phyloP scores from a whole-genome alignment of 306 rosid species.

The Phaseolus lunatus region DNA sequence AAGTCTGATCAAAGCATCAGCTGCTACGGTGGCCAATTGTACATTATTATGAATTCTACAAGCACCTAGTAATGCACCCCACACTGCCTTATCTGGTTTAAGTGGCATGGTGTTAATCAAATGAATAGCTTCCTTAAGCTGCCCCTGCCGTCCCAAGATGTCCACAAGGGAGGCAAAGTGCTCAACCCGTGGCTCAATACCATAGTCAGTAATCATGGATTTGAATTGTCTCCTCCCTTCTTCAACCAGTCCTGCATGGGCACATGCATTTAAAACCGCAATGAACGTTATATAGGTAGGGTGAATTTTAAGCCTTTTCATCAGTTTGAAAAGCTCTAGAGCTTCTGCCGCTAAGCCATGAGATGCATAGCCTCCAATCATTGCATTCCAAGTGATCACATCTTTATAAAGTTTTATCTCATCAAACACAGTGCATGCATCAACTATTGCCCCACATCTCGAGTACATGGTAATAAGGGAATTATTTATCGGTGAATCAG shows the following conservation, averaged over 20 bases:
- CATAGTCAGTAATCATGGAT: constrained; percentile 54
- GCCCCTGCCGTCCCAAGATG: constrained; percentile 60
- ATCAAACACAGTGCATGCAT: constrained; percentile 54
- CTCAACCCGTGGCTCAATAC: constrained; percentile 55
- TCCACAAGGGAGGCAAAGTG: constrained; percentile 64
- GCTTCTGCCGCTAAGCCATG: constrained; percentile 59
- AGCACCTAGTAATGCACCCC: constrained; percentile 62
- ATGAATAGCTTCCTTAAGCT: constrained; percentile 56
- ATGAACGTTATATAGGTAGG: constrained; percentile 63
- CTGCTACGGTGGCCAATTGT: constrained; percentile 53
- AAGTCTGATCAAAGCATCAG: constrained; percentile 56
- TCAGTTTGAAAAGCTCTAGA: constrained; percentile 53
- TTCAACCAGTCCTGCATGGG: constrained; percentile 60
- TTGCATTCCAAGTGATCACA: constrained; percentile 63
- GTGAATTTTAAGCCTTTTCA: constrained; percentile 53
- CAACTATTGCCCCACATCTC: constrained; percentile 60
- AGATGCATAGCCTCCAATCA: constrained; percentile 64
- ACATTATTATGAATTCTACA: constrained; percentile 59
- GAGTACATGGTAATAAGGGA: constrained; percentile 64
- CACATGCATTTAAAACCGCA: constrained; percentile 57
- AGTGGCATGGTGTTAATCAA: constrained; percentile 53
- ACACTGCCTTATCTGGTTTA: constrained; percentile 60
- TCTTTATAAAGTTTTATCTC: constrained; percentile 54
- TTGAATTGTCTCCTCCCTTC: constrained; percentile 60
- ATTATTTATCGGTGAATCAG: constrained; percentile 56